phyloP scores from a whole-genome alignment of 192 early-diverging fungal species.

The Ramicandelaber brevisporus region DNA sequence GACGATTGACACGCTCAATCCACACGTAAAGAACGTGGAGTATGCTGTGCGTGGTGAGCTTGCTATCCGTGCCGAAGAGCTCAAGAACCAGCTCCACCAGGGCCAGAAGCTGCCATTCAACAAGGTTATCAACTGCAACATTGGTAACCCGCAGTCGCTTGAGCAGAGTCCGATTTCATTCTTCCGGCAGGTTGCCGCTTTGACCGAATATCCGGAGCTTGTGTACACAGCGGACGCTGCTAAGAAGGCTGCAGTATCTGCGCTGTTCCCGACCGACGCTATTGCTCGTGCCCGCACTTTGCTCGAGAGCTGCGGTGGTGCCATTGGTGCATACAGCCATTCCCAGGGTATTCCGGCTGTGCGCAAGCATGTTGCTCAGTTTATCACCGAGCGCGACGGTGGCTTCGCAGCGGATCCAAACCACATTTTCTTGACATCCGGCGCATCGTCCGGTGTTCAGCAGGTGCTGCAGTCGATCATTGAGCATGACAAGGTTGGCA shows the following conservation, averaged over 20 bases:
- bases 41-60: constrained; percentile 92
- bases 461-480: constrained; percentile 68
- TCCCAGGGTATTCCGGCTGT: constrained; percentile 75
- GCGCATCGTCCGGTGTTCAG: constrained; percentile 87
- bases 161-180: constrained; percentile 83
- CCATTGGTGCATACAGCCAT: constrained; percentile 78
- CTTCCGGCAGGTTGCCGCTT: constrained; percentile 76
- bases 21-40: constrained; percentile 43
- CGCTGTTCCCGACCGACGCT: constrained; percentile 64
- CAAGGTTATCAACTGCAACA: constrained; percentile 54
- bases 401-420: constrained; percentile 65
- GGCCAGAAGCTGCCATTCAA: constrained; percentile 33
- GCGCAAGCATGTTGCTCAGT: constrained; percentile 67
- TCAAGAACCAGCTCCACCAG: constrained; percentile 23
- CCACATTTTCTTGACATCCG: constrained; percentile 76
- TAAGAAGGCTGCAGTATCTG: constrained; percentile 17
- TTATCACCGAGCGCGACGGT: constrained; percentile 82
- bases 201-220: constrained; percentile 58
- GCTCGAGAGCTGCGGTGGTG: constrained; percentile 41
- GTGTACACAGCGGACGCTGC: constrained; percentile 16
- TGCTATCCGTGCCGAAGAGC: constrained; percentile 76
- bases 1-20: constrained; percentile 41
- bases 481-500: constrained; percentile 48
- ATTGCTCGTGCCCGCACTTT: constrained; percentile 49
- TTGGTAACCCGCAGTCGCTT: constrained; percentile 85